phyloP scores from a whole-genome alignment of 169 alveolate species.

The Plasmodium blacklocki region DNA sequence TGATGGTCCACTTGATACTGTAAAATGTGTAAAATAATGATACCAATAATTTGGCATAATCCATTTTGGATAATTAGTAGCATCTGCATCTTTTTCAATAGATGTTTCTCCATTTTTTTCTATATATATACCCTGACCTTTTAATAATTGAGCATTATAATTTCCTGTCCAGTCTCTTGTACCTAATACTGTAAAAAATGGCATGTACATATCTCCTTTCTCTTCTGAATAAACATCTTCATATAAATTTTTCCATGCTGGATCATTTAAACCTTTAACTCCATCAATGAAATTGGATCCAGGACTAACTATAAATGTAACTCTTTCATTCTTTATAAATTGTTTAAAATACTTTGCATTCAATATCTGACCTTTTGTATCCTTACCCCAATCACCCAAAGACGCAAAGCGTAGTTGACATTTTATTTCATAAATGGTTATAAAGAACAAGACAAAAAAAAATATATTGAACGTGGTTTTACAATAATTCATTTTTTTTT shows the following conservation, averaged over 20 bases:
- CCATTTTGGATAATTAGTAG: constrained; percentile 88
- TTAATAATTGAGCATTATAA: constrained; percentile 84
- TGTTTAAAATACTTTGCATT: constrained; percentile 88
- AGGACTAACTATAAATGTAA: constrained; percentile 89
- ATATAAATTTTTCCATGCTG: constrained; percentile 84
- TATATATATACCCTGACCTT: constrained; percentile 83
- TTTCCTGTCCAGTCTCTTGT: constrained; percentile 91
- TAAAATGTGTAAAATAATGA: constrained; percentile 89
- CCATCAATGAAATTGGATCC: constrained; percentile 91
- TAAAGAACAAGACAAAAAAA: constrained; percentile 73
- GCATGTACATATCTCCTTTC: constrained; percentile 87
- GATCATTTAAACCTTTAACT: constrained; percentile 84
- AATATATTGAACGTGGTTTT: constrained; percentile 51
- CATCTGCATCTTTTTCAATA: constrained; percentile 54
- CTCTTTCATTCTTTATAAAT: constrained; percentile 83
- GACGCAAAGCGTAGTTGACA: constrained; percentile 89
- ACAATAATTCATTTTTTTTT: constrained; percentile 45
- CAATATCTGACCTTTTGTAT: constrained; percentile 78
- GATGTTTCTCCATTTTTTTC: constrained; percentile 71
- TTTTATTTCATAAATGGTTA: constrained; percentile 63
- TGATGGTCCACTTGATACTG: constrained; percentile 84
- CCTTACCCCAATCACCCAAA: constrained; percentile 91
- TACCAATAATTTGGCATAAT: constrained; percentile 94
- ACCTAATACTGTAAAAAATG: constrained; percentile 90
- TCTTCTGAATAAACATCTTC: constrained; percentile 88